A percentile compares a stretch with the other conserved stretches of the same genome.
phyloP scores from a whole-genome alignment of 352 stramenopile species.

The Pythium plurisporium region DNA sequence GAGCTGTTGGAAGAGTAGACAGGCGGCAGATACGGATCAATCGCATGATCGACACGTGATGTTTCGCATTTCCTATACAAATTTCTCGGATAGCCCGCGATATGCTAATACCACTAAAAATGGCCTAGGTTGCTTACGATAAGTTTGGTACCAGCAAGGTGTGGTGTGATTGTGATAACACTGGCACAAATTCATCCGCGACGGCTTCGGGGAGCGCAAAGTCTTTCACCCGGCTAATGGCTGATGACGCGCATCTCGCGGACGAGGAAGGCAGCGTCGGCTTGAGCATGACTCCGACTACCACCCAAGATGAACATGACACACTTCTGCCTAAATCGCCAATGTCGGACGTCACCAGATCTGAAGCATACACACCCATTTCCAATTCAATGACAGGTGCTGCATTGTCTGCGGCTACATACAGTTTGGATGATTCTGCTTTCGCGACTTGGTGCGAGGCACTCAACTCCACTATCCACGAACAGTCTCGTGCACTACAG shows the following conservation, averaged over 20 bases:
- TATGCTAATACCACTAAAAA: no score
- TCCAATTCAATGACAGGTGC: background rate
- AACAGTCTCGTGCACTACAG: slow-evolving; percentile 22
- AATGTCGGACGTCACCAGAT: background rate
- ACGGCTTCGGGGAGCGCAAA: no score
- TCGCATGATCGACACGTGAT: no score
- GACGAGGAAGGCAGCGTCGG: no score
- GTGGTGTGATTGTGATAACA: no score
- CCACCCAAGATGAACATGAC: background rate
- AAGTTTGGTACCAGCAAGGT: no score
- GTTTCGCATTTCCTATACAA: no score
- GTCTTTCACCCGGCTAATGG: no score
- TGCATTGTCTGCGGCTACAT: slow-evolving; percentile 4
- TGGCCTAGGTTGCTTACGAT: no score
- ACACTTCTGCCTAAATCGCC: background rate
- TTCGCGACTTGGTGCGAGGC: slow-evolving; percentile 35
- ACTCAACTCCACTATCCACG: slow-evolving; percentile 30
- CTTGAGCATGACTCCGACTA: background rate
- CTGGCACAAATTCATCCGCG: background rate
- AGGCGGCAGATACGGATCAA: no score
- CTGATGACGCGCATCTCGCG: no score
- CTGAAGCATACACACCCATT: background rate
- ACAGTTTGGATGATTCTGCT: slow-evolving; percentile 17
- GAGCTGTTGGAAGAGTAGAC: slow-evolving; percentile 42
- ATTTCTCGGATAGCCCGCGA: no score